Conservation (phyloP, 2,329 filamentous ascomycete species). For the Neopestalotiopsis rosae region DNA sequence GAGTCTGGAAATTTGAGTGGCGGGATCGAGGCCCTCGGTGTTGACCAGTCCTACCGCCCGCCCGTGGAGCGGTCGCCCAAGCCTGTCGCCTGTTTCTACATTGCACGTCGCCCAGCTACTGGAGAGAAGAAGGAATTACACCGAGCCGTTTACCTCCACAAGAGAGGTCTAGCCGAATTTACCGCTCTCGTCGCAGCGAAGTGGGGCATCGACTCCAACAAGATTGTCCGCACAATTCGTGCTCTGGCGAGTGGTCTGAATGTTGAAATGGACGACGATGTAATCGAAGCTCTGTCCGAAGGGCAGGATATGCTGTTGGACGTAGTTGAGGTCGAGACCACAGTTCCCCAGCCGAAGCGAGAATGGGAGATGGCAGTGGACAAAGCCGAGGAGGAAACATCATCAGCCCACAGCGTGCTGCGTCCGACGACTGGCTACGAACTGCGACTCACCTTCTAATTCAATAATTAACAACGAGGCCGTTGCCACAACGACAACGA, state of each 20-base stretch:
- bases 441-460: slow-evolving; percentile 53
- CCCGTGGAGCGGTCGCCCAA: slow-evolving; percentile 75
- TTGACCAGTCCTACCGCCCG: slow-evolving; percentile 87
- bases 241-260: slow-evolving; percentile 77
- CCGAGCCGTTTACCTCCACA: slow-evolving; percentile 83
- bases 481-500: slow-evolving; percentile 19
- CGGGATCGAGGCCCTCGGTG: slow-evolving; percentile 90
- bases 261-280: slow-evolving; percentile 89
- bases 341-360: slow-evolving; percentile 49
- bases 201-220: slow-evolving; percentile 76
- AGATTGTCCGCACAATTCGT: slow-evolving; percentile 73
- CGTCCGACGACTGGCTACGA: slow-evolving; percentile 43
- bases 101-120: slow-evolving; percentile 62
- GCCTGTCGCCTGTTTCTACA: slow-evolving; percentile 86
- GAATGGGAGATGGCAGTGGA: slow-evolving; percentile 70
- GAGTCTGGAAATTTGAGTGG: slow-evolving; percentile 72
- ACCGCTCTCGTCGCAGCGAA: slow-evolving; percentile 76
- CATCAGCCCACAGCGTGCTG: slow-evolving; percentile 37
- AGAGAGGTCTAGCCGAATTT: slow-evolving; percentile 78
- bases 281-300: slow-evolving; percentile 82
- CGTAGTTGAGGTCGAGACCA: slow-evolving; percentile 51
- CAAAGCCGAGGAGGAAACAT: slow-evolving; percentile 42
- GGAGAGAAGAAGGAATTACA: slow-evolving; percentile 68
- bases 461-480: slow-evolving; percentile 30
- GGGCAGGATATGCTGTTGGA: slow-evolving; percentile 90